Base-by-base conservation (phyloP, 345 rosid genomes). In the Bruguiera sexangula region DNA sequence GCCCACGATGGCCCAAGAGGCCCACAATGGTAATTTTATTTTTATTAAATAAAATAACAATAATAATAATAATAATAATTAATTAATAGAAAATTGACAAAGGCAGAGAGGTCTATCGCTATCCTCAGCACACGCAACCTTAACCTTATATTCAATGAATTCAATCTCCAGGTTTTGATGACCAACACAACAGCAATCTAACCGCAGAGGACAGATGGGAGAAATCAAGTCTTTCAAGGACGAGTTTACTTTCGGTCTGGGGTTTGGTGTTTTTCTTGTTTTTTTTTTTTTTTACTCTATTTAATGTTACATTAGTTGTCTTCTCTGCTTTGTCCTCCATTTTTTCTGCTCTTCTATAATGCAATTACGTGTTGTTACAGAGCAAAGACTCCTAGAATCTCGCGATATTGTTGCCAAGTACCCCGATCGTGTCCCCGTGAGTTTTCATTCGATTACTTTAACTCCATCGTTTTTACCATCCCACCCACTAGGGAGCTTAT, bases 391-490 rank as follows among this genome's bases (percentile, higher is more conserved):
- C 30, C 83, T 70, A 36, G 95, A 86, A 75, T 89, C 89, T 20
- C 76, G 74, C 43, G 88, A 86, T 46, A 76, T 86, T 64, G 75
- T 78, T 55, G 85, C 84, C 59, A 82, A 82, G 39, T 84, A 88
- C 67, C 82, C 88, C 52, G 78, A 81, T 70, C 86, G 93, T 29
- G 83, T 88, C 26, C 93, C 93, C n/a, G 93, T 88, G 68, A 82
- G 85, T 68, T 39, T 24, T 56, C 24, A 24, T 13, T 56, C 16
- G 31, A 24, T 16, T 16, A 24, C 1, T 56, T 15, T 24, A 3
- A 11, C 16, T 24, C 30, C 31, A 24, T 56, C 29, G 15, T 56
- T 6, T 9, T 56, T 24, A 27, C 60, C 26, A 24, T 56, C 29
- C 60, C 29, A 56, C 6, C 60, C 16, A 3, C 31, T 0, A 2